Evolutionary conservation across 179 eudicot species (phyloP).

Genomic region (Dionaea muscipula): DNA sequence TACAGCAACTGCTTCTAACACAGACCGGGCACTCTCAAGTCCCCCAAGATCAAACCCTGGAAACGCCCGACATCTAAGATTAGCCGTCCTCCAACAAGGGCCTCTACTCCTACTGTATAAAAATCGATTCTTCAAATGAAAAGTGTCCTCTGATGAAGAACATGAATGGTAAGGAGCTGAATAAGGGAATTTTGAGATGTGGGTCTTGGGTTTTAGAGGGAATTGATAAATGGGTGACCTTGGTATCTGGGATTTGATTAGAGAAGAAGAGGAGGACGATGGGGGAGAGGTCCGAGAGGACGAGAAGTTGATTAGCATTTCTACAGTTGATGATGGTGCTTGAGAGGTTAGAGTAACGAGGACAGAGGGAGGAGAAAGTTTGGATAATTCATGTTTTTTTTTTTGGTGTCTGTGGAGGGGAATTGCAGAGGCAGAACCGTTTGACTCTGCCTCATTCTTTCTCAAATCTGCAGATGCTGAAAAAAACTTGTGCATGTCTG

Average conservation of each 20-base stretch:
- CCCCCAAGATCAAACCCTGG: slow-evolving; percentile 40
- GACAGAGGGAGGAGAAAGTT: slow-evolving; percentile 7
- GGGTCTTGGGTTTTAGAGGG: slow-evolving; percentile 25
- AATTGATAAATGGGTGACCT: slow-evolving; percentile 24
- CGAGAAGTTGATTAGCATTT: slow-evolving; percentile 27
- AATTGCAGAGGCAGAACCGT: background rate
- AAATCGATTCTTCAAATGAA: slow-evolving; percentile 9
- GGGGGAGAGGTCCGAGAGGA: slow-evolving; percentile 19
- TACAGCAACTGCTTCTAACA: slow-evolving; percentile 13
- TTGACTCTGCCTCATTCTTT: no score
- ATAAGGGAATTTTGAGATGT: slow-evolving; percentile 20
- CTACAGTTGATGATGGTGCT: background rate
- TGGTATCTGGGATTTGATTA: slow-evolving; percentile 18
- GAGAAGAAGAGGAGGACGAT: slow-evolving; percentile 18
- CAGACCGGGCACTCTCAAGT: slow-evolving; percentile 27
- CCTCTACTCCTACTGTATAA: slow-evolving; percentile 5
- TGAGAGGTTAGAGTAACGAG: background rate
- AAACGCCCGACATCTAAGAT: slow-evolving; percentile 25
- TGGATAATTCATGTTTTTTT: slow-evolving; percentile 28
- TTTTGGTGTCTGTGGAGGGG: slow-evolving; percentile 13
- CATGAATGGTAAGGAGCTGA: background rate
- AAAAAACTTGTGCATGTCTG: no score
- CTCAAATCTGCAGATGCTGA: no score
- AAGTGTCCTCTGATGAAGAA: slow-evolving; percentile 1
- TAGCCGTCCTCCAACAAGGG: slow-evolving; percentile 12